Conservation (phyloP, 2,329 filamentous ascomycete species). For the Colletotrichum tabaci region DNA sequence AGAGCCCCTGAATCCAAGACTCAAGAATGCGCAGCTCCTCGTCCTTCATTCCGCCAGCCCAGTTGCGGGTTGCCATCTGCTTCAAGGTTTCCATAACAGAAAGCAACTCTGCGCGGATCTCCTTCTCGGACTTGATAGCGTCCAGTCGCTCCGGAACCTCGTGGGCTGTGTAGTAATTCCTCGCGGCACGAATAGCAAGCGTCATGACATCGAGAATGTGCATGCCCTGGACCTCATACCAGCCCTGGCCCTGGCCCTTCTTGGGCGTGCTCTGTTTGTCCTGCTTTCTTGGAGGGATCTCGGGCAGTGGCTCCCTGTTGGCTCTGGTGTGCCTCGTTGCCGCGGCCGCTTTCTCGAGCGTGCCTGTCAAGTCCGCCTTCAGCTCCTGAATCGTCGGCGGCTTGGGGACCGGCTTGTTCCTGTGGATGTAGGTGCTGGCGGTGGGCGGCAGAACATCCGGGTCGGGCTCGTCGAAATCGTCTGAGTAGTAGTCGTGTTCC, state of each 20-base stretch:
- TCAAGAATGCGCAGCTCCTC: constrained; percentile 84
- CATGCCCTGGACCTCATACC: constrained; percentile 91
- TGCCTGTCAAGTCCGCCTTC: constrained; percentile 75
- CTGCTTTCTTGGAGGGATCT: constrained; percentile 8
- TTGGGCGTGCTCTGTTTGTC: constrained; percentile 30
- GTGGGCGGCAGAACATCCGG: constrained; percentile 94
- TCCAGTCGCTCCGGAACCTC: constrained; percentile 89
- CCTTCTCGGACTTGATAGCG: constrained; percentile 87
- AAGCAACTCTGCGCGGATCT: constrained; percentile 87
- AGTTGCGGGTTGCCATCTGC: constrained; percentile 89
- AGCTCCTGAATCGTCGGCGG: constrained; percentile 88
- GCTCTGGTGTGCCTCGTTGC: constrained; percentile 73
- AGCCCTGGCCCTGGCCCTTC: constrained; percentile 72
- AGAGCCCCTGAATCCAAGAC: constrained; percentile 85
- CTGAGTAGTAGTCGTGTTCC: constrained; percentile 65
- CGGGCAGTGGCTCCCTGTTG: constrained; percentile 47
- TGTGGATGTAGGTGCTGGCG: constrained; percentile 93
- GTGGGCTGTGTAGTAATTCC: constrained; percentile 96
- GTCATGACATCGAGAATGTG: constrained; percentile 94
- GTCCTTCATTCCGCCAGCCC: constrained; percentile 83
- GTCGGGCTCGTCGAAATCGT: constrained; percentile 76
- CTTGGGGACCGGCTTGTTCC: constrained; percentile 84
- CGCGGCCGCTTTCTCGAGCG: constrained; percentile 78
- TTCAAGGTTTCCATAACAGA: constrained; percentile 92
- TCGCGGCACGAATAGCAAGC: constrained; percentile 93